Conservation (phyloP, 2,329 filamentous ascomycete genomes). For the Fonsecaea monophora region DNA sequence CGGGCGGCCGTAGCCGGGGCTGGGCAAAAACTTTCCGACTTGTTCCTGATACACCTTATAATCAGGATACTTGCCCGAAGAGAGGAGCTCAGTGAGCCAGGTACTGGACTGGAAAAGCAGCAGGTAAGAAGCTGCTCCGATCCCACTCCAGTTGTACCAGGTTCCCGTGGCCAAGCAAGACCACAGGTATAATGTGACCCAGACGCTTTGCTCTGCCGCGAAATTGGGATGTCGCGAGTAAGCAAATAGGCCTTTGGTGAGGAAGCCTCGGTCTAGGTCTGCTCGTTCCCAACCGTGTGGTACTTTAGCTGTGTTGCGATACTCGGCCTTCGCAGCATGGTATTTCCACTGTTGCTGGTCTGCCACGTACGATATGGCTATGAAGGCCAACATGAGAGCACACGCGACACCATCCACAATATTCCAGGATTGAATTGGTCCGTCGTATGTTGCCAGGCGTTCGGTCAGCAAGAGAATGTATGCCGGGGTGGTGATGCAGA, state of each 20-base stretch:
- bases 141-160: conserved; percentile 77
- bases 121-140: conserved; percentile 73
- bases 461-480: conserved; percentile 81
- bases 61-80: conserved; percentile 81
- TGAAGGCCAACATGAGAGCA: conserved; percentile 60
- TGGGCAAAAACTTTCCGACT: conserved; percentile 84
- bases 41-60: conserved; percentile 83
- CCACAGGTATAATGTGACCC: conserved; percentile 90
- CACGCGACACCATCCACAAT: conserved; percentile 60
- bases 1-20: conserved; percentile 14
- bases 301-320: conserved; percentile 74
- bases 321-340: conserved; percentile 79
- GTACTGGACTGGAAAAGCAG: conserved; percentile 89
- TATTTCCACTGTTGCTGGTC: conserved; percentile 94
- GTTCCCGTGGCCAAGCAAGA: conserved; percentile 74
- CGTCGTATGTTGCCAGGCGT: conserved; percentile 62
- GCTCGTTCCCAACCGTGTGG: conserved; percentile 69
- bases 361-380: conserved; percentile 76
- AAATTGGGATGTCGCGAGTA: conserved; percentile 96
- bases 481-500: conserved; percentile 77
- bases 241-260: conserved; percentile 81
- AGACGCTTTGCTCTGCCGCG: conserved; percentile 86
- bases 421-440: conserved; percentile 47
- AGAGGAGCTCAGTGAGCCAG: conserved; percentile 83
- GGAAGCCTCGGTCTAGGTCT: conserved; percentile 89